Percentiles rank a stretch among this genome's conserved stretches.
Conservation (phyloP, 2,329 filamentous ascomycete genomes). For the Cercospora sp. region DNA sequence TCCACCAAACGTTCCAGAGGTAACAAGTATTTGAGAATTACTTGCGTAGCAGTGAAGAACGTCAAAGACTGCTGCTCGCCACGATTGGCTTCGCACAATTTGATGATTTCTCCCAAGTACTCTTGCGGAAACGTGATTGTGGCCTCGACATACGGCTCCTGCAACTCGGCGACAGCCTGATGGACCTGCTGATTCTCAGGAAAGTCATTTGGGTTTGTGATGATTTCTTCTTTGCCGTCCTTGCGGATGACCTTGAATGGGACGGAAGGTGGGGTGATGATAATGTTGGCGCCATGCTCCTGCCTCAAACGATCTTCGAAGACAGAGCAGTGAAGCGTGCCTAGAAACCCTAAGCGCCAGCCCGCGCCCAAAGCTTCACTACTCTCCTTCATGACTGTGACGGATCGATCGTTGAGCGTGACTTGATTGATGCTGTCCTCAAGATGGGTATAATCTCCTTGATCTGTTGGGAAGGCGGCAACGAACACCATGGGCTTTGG, state of each 20-base stretch:
- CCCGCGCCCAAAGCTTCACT: conserved; percentile 91
- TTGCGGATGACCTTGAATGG: conserved; percentile 82
- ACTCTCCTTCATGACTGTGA: conserved; percentile 90
- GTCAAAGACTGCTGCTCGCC: conserved; percentile 84
- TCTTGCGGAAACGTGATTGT: conserved; percentile 92
- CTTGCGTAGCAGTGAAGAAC: conserved; percentile 88
- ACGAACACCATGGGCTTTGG: conserved; percentile 99
- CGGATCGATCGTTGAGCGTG: conserved; percentile 89
- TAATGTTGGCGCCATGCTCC: conserved; percentile 91
- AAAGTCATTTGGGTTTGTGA: conserved; percentile 85
- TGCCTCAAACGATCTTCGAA: conserved; percentile 94
- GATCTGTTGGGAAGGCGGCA: conserved; percentile 90
- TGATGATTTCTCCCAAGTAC: conserved; percentile 90
- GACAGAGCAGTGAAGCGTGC: conserved; percentile 97
- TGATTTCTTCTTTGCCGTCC: conserved; percentile 73
- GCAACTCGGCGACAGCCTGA: conserved; percentile 60
- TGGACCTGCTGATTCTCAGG: conserved; percentile 67
- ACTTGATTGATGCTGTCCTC: conserved; percentile 94
- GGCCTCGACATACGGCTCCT: conserved; percentile 74
- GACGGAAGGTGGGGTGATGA: conserved; percentile 94
- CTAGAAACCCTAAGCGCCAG: conserved; percentile 90
- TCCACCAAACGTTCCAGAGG: conserved; percentile 89
- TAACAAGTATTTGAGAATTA: conserved; percentile 89
- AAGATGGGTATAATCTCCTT: conserved; percentile 79
- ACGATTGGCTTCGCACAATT: conserved; percentile 86